These are phyloP conservation scores for Epichloe brachyelytri DNA, from an alignment of 2,329 filamentous ascomycete genomes.

Conservation along the genomic window DNA sequence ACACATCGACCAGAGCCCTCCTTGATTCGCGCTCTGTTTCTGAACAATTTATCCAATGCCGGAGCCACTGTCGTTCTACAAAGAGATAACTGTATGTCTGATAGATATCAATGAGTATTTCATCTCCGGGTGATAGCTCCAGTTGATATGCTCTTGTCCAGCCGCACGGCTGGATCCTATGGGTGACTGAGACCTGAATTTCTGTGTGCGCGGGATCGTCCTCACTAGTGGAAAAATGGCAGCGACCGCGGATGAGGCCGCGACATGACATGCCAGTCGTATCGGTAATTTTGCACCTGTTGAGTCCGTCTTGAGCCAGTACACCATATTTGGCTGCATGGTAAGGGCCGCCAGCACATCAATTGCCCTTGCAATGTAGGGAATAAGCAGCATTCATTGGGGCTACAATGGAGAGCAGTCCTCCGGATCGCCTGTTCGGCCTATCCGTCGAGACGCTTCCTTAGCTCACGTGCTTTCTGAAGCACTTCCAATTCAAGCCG, in stretches of 20 bases:
- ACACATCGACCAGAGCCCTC: background rate
- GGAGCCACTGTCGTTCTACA: no score
- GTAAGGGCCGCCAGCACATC: background rate
- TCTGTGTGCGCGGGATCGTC: background rate
- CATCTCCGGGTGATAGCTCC: background rate
- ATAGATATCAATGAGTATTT: background rate
- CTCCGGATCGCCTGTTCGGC: background rate
- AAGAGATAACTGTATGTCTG: background rate
- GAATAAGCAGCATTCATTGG: background rate
- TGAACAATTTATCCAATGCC: background rate
- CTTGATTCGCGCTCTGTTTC: background rate
- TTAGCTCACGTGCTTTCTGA: constrained; percentile 53
- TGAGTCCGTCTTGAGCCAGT: background rate
- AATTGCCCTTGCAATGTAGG: background rate
- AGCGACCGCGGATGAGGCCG: background rate
- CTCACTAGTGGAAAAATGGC: background rate
- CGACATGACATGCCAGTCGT: background rate
- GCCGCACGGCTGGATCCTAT: background rate
- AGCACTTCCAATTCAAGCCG: constrained; percentile 74
- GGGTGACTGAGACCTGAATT: background rate
- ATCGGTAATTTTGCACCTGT: background rate
- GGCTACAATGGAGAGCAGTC: background rate
- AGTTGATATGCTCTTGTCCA: background rate
- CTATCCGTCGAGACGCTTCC: constrained; percentile 33
- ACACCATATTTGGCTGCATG: no score